These are phyloP conservation scores for Suhomyces taliae DNA, from an alignment of 1,139 yeast species.

Conservation along the genomic window DNA sequence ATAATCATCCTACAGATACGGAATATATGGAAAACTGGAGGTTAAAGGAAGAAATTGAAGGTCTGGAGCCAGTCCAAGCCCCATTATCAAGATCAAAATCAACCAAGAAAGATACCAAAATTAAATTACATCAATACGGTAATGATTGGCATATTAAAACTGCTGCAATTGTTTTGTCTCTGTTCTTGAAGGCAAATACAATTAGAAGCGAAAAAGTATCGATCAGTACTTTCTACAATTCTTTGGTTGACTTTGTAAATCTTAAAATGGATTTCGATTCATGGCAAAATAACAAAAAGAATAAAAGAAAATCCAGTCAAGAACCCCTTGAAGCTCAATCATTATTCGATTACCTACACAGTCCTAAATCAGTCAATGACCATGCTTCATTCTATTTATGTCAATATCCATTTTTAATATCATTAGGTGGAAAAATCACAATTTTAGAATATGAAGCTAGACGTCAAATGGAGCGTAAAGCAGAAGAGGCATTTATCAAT, in stretches of 20 bases:
- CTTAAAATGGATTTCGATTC: slow-evolving; percentile 76
- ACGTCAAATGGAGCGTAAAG: slow-evolving; percentile 80
- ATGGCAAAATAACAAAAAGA: slow-evolving; percentile 57
- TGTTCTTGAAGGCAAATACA: slow-evolving; percentile 56
- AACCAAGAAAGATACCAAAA: slow-evolving; percentile 39
- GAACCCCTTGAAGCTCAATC: slow-evolving; percentile 32
- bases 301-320: neutral
- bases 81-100: slow-evolving; percentile 15
- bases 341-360: slow-evolving; percentile 50
- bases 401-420: slow-evolving; percentile 77
- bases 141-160: slow-evolving; percentile 79
- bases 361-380: slow-evolving; percentile 23
- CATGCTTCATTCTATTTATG: slow-evolving; percentile 58
- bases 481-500: slow-evolving; percentile 83
- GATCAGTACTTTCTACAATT: slow-evolving; percentile 67
- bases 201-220: slow-evolving; percentile 40
- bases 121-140: slow-evolving; percentile 64
- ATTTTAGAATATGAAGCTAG: slow-evolving; percentile 82
- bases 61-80: slow-evolving; percentile 7
- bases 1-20: slow-evolving; percentile 3
- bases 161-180: slow-evolving; percentile 58
- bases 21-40: slow-evolving; percentile 19
- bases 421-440: slow-evolving; percentile 79
- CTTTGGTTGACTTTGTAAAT: slow-evolving; percentile 77
- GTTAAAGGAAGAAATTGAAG: slow-evolving; percentile 19